A percentile compares a stretch with the other conserved stretches of the same genome.
These are phyloP conservation scores for Aspergillus neotritici DNA, from an alignment of 2,329 filamentous ascomycete species.

Conservation along the genomic window DNA sequence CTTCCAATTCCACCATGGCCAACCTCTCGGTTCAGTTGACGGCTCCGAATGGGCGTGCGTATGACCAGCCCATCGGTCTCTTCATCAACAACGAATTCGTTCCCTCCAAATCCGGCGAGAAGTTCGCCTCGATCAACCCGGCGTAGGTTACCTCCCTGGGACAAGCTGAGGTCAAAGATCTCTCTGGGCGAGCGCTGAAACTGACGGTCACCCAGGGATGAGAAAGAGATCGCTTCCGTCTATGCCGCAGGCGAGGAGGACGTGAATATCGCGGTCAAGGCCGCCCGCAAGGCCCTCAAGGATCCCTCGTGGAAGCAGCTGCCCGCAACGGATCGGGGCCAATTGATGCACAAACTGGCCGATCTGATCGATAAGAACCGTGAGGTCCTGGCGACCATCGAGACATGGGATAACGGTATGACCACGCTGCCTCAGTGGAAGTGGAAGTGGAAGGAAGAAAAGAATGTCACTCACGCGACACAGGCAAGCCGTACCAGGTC, in stretches of 20 bases:
- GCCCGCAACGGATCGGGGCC: constrained; percentile 55
- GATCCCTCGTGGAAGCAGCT: constrained; percentile 32
- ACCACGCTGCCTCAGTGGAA: not conserved
- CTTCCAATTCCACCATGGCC: constrained; percentile 29
- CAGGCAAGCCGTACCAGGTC: constrained; percentile 41
- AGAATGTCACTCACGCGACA: constrained; percentile 5
- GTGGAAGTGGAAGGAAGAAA: too few relatives aligned
- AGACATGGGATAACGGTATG: constrained; percentile 71
- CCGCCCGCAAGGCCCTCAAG: constrained; percentile 31
- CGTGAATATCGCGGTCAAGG: constrained; percentile 29
- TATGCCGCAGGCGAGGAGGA: constrained; percentile 49
- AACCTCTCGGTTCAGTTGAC: constrained; percentile 52
- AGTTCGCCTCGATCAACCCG: constrained; percentile 63
- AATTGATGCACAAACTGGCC: constrained; percentile 63
- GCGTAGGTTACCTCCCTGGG: constrained; percentile 33
- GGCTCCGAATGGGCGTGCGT: constrained; percentile 69
- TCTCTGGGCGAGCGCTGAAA: not conserved
- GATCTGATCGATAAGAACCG: constrained; percentile 62
- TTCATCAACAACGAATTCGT: constrained; percentile 83
- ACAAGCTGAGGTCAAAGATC: not conserved
- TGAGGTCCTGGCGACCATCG: constrained; percentile 58
- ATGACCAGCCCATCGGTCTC: constrained; percentile 67
- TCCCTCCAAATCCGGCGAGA: constrained; percentile 58
- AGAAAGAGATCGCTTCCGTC: constrained; percentile 65
- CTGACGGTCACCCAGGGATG: constrained; percentile 44